phyloP scores from a whole-genome alignment of 2,329 filamentous ascomycete species.

The Alternaria sp. region DNA sequence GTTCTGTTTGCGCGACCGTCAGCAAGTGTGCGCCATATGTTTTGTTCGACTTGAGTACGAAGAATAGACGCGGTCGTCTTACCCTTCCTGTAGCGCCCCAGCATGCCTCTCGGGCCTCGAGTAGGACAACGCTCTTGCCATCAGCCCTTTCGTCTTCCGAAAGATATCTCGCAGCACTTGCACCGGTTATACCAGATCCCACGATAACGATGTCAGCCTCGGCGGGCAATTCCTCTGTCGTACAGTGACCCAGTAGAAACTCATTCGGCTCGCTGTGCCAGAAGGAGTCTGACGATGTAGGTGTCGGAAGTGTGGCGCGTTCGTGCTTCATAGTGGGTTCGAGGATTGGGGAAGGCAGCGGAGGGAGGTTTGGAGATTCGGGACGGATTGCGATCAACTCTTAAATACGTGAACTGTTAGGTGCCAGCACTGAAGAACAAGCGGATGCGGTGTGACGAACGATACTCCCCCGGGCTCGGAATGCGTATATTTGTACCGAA shows the following conservation, averaged over 20 bases:
- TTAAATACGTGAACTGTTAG: conserved; percentile 2
- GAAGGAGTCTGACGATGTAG: conserved; percentile 69
- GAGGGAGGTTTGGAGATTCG: background rate
- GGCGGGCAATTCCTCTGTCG: conserved; percentile 67
- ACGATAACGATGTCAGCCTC: conserved; percentile 73
- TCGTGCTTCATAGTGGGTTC: conserved; percentile 38
- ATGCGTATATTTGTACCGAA: conserved; percentile 7
- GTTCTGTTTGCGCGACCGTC: conserved; percentile 44
- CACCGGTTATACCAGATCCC: conserved; percentile 78
- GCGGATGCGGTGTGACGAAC: conserved; percentile 3
- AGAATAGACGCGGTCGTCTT: conserved; percentile 38
- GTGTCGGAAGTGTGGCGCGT: conserved; percentile 61
- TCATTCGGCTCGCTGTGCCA: conserved; percentile 75
- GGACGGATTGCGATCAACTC: background rate
- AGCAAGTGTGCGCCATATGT: background rate
- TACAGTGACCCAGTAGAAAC: conserved; percentile 69
- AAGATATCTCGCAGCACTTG: conserved; percentile 71
- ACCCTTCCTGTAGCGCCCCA: conserved; percentile 85
- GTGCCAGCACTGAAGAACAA: background rate
- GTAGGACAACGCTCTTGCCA: conserved; percentile 67
- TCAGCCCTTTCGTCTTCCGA: conserved; percentile 51
- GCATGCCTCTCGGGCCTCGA: conserved; percentile 80
- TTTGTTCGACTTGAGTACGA: background rate
- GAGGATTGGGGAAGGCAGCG: background rate
- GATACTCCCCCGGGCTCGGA: conserved; percentile 1